These are phyloP conservation scores for Lindgomyces ingoldianus DNA, from an alignment of 495 filamentous ascomycete genomes.

Conservation along the genomic window DNA sequence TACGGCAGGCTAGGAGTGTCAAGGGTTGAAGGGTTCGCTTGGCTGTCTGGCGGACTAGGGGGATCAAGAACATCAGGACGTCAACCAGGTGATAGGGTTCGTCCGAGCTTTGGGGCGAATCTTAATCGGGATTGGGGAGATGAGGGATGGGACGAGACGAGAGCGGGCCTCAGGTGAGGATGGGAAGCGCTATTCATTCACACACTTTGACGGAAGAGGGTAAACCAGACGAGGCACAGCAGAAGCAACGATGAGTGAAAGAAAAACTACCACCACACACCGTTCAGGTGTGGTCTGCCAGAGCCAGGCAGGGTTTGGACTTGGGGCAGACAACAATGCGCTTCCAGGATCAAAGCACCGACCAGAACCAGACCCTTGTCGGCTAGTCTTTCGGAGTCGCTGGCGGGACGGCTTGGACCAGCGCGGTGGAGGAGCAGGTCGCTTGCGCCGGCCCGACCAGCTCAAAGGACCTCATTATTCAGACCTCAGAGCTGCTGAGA, in stretches of 20 bases:
- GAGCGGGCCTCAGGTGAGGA: conserved; percentile 28
- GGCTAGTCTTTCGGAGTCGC: conserved; percentile 32
- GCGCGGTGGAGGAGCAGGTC: conserved; percentile 33
- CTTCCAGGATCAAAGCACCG: conserved; percentile 32
- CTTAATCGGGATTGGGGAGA: conserved; percentile 33
- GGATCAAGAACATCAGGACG: conserved; percentile 25
- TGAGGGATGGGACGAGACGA: conserved; percentile 28
- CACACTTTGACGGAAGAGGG: conserved; percentile 35
- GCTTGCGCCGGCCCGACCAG: conserved; percentile 36
- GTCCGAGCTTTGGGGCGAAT: conserved; percentile 38
- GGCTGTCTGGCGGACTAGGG: conserved; percentile 35
- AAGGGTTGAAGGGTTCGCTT: conserved; percentile 36
- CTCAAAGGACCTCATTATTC: conserved; percentile 25
- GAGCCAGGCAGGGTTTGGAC: conserved; percentile 14
- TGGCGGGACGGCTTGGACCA: conserved; percentile 38
- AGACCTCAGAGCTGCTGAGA: background rate
- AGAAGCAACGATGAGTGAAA: conserved; percentile 36
- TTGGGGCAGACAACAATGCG: conserved; percentile 33
- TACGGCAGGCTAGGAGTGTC: conserved; percentile 38
- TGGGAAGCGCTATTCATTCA: conserved; percentile 29
- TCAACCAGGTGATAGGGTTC: conserved; percentile 40
- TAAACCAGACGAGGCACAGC: conserved; percentile 39
- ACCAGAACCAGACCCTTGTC: conserved; percentile 32
- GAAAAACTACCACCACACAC: conserved; percentile 23
- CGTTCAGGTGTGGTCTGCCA: conserved; percentile 25